A percentile compares a stretch with the other conserved stretches of the same genome.
Evolutionary conservation across 176 grass and related monocot genomes (phyloP).

Genomic region (Calamus simplicifolius): DNA sequence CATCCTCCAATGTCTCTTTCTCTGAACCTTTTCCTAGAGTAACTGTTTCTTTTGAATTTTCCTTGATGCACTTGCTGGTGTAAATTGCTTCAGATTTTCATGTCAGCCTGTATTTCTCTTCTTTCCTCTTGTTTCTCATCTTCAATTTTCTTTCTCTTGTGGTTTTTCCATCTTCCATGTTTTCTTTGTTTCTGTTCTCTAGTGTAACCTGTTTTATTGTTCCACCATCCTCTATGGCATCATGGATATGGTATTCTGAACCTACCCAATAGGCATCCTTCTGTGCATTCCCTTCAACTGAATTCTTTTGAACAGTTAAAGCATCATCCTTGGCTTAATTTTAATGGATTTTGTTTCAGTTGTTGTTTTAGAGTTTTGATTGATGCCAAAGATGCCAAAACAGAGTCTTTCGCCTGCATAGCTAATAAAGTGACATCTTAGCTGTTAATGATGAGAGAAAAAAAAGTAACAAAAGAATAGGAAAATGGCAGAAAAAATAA

Average conservation of each 20-base stretch:
- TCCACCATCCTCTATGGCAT: background rate
- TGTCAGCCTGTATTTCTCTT: too few relatives aligned
- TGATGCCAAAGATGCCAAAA: background rate
- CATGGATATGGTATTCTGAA: conserved; percentile 12
- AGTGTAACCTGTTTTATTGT: background rate
- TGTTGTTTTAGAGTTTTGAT: background rate
- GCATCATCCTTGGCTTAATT: background rate
- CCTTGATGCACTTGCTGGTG: too few relatives aligned
- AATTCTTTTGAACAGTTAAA: background rate
- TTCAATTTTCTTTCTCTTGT: too few relatives aligned
- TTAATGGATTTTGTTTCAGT: background rate
- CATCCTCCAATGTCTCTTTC: too few relatives aligned
- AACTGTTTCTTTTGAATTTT: too few relatives aligned
- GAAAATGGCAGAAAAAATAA: background rate
- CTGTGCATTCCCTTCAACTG: background rate
- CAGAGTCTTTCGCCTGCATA: conserved; percentile 9
- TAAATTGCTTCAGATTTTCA: too few relatives aligned
- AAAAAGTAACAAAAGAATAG: background rate
- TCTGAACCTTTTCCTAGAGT: too few relatives aligned
- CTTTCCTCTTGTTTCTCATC: too few relatives aligned
- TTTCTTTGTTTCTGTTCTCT: background rate
- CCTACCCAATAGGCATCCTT: background rate
- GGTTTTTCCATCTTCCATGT: too few relatives aligned
- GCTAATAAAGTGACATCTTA: background rate
- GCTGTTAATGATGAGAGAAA: background rate